Conservation (phyloP, 306 rosid genomes). For the Arachis stenosperma region DNA sequence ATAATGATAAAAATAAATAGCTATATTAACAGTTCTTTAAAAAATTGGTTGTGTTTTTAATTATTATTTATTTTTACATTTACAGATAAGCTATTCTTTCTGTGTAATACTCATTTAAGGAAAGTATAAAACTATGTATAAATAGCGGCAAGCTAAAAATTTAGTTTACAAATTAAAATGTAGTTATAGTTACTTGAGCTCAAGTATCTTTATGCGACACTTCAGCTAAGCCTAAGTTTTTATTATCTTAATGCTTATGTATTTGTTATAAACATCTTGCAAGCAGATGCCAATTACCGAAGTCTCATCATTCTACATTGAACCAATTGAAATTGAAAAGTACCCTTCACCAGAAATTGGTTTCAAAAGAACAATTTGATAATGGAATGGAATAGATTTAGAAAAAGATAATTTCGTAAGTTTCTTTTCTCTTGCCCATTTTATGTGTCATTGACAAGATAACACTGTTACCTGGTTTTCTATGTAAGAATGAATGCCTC, state of each 20-base stretch:
- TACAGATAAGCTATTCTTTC: too few species aligned
- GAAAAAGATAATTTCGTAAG: neutral
- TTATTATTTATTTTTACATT: too few species aligned
- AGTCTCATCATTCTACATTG: neutral
- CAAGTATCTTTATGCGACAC: neutral
- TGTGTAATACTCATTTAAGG: too few species aligned
- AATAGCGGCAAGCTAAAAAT: too few species aligned
- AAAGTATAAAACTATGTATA: too few species aligned
- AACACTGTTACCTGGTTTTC: conserved; percentile 24
- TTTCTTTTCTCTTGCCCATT: neutral
- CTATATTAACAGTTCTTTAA: too few species aligned
- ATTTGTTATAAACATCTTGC: neutral
- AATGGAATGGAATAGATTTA: neutral
- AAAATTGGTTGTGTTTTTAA: too few species aligned
- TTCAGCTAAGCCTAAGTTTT: neutral
- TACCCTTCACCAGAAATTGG: neutral
- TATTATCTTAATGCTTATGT: neutral
- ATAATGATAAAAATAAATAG: too few species aligned
- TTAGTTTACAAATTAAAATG: too few species aligned
- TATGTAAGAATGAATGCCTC: conserved; percentile 30
- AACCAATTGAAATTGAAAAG: neutral
- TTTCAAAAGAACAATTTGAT: neutral
- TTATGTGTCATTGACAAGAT: conserved; percentile 19
- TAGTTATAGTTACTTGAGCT: too few species aligned
- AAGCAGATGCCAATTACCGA: neutral